phyloP scores from a whole-genome alignment of 306 rosid genomes.

The Cicer chorassanicum region DNA sequence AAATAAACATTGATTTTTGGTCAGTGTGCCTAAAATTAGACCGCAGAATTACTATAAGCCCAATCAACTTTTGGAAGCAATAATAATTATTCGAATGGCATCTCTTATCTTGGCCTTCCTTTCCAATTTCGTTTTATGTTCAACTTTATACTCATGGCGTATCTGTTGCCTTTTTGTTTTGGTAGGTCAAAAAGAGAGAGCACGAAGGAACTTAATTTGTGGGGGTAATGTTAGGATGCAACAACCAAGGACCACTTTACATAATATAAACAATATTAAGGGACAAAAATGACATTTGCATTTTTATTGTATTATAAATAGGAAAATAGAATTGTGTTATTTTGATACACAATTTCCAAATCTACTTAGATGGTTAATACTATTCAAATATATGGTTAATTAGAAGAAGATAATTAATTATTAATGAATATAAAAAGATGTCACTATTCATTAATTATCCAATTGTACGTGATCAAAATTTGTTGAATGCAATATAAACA shows the following conservation, averaged over 20 bases:
- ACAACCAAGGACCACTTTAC: slow-evolving; percentile 32
- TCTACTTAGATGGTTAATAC: too few species aligned
- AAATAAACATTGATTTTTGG: slow-evolving; percentile 39
- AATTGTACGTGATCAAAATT: too few species aligned
- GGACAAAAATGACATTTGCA: slow-evolving; percentile 16
- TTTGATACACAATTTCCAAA: too few species aligned
- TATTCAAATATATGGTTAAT: too few species aligned
- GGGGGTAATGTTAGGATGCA: slow-evolving; percentile 45
- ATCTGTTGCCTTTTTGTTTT: slow-evolving; percentile 41
- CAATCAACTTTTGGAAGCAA: slow-evolving; percentile 48
- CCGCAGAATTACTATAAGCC: slow-evolving; percentile 38
- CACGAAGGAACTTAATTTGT: slow-evolving; percentile 42
- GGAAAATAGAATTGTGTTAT: too few species aligned
- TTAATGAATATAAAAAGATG: too few species aligned
- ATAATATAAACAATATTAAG: slow-evolving; percentile 28
- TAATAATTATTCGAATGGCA: slow-evolving; percentile 61
- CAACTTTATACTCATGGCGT: slow-evolving; percentile 50
- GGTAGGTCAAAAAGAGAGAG: slow-evolving; percentile 50
- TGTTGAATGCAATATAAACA: too few species aligned
- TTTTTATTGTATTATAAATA: neutral
- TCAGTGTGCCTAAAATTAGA: slow-evolving; percentile 48
- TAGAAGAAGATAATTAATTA: too few species aligned
- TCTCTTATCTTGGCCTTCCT: slow-evolving; percentile 68
- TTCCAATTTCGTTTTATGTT: slow-evolving; percentile 39
- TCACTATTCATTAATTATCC: too few species aligned